Evolutionary conservation across 2,329 filamentous ascomycete species (phyloP), one percentile per base, ranked within the genome.

Genomic region (Massarina eburnea): DNA sequence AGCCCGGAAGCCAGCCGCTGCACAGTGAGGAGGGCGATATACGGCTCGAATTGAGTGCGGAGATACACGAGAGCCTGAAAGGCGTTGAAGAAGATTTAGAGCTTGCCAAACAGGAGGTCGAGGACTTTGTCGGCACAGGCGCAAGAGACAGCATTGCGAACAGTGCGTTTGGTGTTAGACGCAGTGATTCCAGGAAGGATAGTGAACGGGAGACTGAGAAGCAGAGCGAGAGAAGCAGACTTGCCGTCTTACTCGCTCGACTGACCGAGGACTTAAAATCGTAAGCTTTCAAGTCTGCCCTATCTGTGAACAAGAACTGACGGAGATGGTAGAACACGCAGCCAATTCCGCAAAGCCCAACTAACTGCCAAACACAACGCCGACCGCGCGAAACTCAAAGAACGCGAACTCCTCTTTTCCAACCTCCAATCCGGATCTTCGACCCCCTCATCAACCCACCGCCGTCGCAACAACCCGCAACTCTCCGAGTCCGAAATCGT

Each of bases 41-140:
- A 5, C 82, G 86, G 45, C 69, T 85, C 17, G 91, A 96, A 71
- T 80, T 96, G 26, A 82, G 83, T 54, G 78, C 82, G 18, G 91
- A 96, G 67, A 95, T 96, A 52, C 84, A 86, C 55, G 84, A 89
- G 61, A 80, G 81, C 15, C 72, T 96, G 49, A 86, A 89, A 57
- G 85, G 88, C 46, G 82, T 88, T 39, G 85, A 95, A 59, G 89
- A 95, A 52, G 89, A 95, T 48, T 80, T 94, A 54, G 91, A 95
- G 68, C 71, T 94, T 15, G 66, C 96, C 26, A 77, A 77, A 38
- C 89, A 94, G 64, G 91, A 96, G 61, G 79, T 89, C 21, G 81
- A 87, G 50, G 89, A 89, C 58, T 71, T 91, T 20, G 76, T 80
- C 27, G 68, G 76, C 3, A 62, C 52, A 14, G 26, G 15, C 8